A percentile compares a stretch with the other conserved stretches of the same genome.
phyloP scores from a whole-genome alignment of 1,284 basidiomycete genomes.

The Ustilago vetiveriae region DNA sequence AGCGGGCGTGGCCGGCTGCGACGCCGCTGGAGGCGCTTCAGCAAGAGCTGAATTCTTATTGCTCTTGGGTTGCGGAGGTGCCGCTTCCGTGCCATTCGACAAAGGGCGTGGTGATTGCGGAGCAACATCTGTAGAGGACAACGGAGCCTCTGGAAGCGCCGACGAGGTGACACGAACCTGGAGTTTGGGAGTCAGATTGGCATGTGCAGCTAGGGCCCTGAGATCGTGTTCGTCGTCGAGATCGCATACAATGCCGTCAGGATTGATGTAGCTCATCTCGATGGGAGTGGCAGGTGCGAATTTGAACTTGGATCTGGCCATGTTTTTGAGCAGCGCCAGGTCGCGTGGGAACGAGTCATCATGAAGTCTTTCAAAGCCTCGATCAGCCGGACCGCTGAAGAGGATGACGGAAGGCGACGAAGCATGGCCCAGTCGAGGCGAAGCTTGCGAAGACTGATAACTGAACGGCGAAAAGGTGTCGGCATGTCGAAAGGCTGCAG shows the following conservation, averaged over 20 bases:
- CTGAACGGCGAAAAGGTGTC: conserved; percentile 25
- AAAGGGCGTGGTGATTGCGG: not conserved
- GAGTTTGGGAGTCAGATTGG: conserved; percentile 32
- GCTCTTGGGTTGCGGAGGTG: too few relatives aligned
- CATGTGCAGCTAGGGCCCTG: conserved; percentile 47
- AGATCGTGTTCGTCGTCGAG: conserved; percentile 54
- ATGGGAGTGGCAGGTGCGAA: conserved; percentile 21
- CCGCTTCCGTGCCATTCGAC: conserved; percentile 1
- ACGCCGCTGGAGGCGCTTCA: not conserved
- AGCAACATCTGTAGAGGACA: not conserved
- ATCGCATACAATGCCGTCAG: conserved; percentile 44
- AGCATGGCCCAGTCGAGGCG: conserved; percentile 10
- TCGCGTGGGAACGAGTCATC: conserved; percentile 32
- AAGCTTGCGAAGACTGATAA: conserved; percentile 15
- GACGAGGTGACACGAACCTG: conserved; percentile 32
- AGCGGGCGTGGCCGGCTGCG: not conserved
- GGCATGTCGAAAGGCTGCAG: conserved; percentile 1
- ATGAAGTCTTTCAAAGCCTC: conserved; percentile 37
- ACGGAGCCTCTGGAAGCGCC: not conserved
- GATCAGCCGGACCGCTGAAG: conserved; percentile 30
- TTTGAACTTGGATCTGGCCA: conserved; percentile 39
- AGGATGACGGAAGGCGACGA: conserved; percentile 35
- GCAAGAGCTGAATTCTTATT: not conserved
- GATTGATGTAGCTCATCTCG: conserved; percentile 47
- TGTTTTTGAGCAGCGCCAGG: conserved; percentile 13